Evolutionary conservation across 306 rosid species (phyloP), one percentile per base, ranked within the genome.

Genomic region (Pyrus betulifolia): DNA sequence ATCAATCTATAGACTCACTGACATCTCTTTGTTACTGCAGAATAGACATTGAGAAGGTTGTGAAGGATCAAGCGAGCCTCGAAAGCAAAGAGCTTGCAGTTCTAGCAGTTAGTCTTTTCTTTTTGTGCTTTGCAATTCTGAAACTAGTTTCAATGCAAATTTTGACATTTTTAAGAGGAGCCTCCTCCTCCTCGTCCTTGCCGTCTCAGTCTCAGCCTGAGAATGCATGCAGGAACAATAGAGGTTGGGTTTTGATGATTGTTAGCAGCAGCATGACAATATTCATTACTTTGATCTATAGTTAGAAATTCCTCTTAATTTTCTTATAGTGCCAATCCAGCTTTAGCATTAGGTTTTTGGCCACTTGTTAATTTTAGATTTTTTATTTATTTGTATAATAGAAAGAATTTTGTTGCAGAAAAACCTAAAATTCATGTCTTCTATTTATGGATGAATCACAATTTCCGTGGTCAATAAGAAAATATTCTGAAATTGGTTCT

Each of bases 81-180:
- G 96, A 91, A 83, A 84, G 78, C 57, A 93, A 84, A 82, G 96
- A 89, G 82, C 91, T 91, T 38, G 90, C 92, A 0, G 87, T 91
- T 31, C 82, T 93, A 71, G 88, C 84, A 28, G 85, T 87, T 66
- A 89, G 97, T 81, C 85, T 89, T 23, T 71, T 89, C 79, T 88
- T 88, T 72, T 71, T 84, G 78, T 85, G 91, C 83, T 78, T 88
- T 38, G 90, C 96, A 57, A 70, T 85, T 85, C 80, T 93, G 74
- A 83, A 82, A 80, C 82, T 91, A 74, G 71, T 87, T 80, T 85
- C 85, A 22, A 78, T 80, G 22, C 75, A 74, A 55, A 18, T 84
- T 74, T 70, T 88, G 60, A 66, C 80, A 7, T 79, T 84, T 73
- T 81, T 77, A 74, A 82, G 87, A 77, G 72, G 23, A 21, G 61